A percentile compares a stretch with the other conserved stretches of the same genome.
Evolutionary conservation across 2,329 filamentous ascomycete species (phyloP).

Genomic region (Dactylonectria macrodidyma): DNA sequence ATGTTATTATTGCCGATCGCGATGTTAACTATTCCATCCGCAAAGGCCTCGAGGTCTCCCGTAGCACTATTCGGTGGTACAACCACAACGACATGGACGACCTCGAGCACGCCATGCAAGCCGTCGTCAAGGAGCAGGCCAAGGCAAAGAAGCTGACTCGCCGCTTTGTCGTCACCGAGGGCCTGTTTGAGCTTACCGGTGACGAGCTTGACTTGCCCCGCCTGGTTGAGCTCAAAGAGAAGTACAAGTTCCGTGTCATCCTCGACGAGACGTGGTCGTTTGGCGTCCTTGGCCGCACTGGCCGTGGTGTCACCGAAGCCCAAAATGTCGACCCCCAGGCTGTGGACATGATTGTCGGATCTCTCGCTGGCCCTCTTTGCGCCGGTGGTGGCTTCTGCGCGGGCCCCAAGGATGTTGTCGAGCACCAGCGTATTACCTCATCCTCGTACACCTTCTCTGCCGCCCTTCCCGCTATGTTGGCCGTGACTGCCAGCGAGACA

Average conservation of each 20-base stretch:
- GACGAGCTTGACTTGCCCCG: constrained; percentile 89
- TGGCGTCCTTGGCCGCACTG: constrained; percentile 91
- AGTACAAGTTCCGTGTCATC: constrained; percentile 98
- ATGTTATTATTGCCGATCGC: constrained; percentile 96
- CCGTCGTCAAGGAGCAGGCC: constrained; percentile 89
- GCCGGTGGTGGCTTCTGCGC: constrained; percentile 97
- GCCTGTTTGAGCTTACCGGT: constrained; percentile 90
- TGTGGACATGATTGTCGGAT: constrained; percentile 97
- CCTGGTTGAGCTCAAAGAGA: constrained; percentile 92
- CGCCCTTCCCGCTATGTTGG: constrained; percentile 91
- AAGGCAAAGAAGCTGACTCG: constrained; percentile 89
- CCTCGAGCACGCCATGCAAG: constrained; percentile 86
- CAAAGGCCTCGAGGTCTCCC: constrained; percentile 92
- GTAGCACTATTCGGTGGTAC: constrained; percentile 94
- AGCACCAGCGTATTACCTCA: constrained; percentile 95
- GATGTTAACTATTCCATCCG: constrained; percentile 95
- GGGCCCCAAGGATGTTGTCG: constrained; percentile 90
- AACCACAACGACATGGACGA: constrained; percentile 98
- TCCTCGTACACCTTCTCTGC: constrained; percentile 96
- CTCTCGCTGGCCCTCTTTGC: constrained; percentile 89
- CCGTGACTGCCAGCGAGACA: constrained; percentile 95
- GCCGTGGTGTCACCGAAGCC: constrained; percentile 92
- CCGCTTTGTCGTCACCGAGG: constrained; percentile 96
- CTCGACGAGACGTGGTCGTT: constrained; percentile 99
- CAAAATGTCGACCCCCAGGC: constrained; percentile 95